Percentiles rank a stretch among this genome's conserved stretches.
Evolutionary conservation across 1,139 yeast genomes (phyloP).

Genomic region (Hemisphaericaspora xylofermentans): DNA sequence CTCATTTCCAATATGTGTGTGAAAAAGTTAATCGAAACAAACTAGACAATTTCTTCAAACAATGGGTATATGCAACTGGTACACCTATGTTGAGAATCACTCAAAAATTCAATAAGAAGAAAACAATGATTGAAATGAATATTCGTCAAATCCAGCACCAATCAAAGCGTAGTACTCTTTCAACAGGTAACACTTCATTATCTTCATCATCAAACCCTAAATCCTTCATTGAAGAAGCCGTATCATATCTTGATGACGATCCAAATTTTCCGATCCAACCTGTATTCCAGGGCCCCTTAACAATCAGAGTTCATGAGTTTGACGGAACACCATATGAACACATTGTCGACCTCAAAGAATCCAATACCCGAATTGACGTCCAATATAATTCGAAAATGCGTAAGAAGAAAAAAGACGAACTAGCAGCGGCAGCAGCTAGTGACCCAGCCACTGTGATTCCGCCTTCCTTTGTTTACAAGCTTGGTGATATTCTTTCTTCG

Average conservation of each 20-base stretch:
- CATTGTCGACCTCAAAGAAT: constrained; percentile 86
- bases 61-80: constrained; percentile 92
- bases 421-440: not conserved
- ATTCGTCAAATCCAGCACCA: constrained; percentile 84
- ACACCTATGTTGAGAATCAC: constrained; percentile 86
- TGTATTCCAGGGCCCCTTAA: constrained; percentile 89
- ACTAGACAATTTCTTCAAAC: constrained; percentile 79
- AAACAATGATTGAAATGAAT: constrained; percentile 93
- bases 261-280: constrained; percentile 41
- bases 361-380: constrained; percentile 82
- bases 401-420: constrained; percentile 60
- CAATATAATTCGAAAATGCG: constrained; percentile 92
- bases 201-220: constrained; percentile 17
- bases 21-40: constrained; percentile 91
- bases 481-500: constrained; percentile 75
- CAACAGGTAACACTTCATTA: too few relatives aligned
- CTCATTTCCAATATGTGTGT: constrained; percentile 87
- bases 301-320: constrained; percentile 94
- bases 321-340: constrained; percentile 99
- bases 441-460: not conserved
- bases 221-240: constrained; percentile 48
- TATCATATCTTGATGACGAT: constrained; percentile 41
- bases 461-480: constrained; percentile 41
- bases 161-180: constrained; percentile 40
- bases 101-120: constrained; percentile 88